Base-by-base conservation (phyloP, 495 filamentous ascomycete species). In the Aspergillus sclerotioniger region DNA sequence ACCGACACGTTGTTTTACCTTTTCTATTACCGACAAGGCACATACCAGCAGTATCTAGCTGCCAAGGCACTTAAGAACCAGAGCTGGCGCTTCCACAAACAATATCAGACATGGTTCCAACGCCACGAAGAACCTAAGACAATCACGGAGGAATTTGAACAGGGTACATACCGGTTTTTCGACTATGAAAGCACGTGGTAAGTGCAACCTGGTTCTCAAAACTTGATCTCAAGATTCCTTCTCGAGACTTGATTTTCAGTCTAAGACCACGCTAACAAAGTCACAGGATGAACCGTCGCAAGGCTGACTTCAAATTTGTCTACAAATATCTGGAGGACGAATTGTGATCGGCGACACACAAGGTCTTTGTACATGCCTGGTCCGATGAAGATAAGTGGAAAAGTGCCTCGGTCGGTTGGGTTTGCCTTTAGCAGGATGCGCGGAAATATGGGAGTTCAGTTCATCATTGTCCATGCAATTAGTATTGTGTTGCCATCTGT, bases 101-200 rank as follows among this genome's bases (percentile, higher is more conserved):
- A 97, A 70, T 98, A 98, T 69, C 94, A 98, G 70, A 98, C 94
- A 9, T 98, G 94, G 94, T 98, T 98, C 61, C 94, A 98, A 72
- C 82, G 94, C 41, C 94, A 98, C 63, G 94, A 98, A 67, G 94
- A 98, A 77, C 94, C 94, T 17, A 98, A 98, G 77, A 90, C 84
- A 45, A 98, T 98, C 66, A 98, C 94, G 0, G 95, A 98, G 68
- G 94, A 98, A 70, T 98, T 89, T 60, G 94, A 98, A 77, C 93
- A 98, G 73, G 94, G 94, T 25, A 98, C 94, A 6, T 98, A 98
- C 75, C 86, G 94, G 45, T 98, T 98, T 77, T 98, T 98, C 75
- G 94, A 98, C 72, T 98, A 98, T 66, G 94, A 98, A 80, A 97
- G 93, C 72, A 98, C 94, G 65, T 98, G 94, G 94, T 98, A 73